These are phyloP conservation scores for Physcomitrium patens DNA, from an alignment of 225 moss, liverwort and hornwort genomes.

Conservation along the genomic window DNA sequence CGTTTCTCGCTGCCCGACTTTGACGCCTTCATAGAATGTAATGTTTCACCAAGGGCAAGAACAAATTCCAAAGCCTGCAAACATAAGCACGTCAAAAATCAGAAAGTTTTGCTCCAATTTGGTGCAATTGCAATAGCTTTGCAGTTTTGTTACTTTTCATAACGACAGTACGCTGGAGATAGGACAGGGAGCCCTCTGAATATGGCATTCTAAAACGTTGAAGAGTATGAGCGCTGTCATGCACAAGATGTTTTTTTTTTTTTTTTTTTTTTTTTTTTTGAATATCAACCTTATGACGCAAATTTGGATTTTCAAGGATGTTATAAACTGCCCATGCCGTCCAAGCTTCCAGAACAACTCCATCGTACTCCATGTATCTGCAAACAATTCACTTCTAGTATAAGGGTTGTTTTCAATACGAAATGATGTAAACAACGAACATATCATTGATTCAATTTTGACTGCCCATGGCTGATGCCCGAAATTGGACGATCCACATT, in stretches of 20 bases:
- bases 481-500: neutral
- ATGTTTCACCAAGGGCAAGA: conserved; percentile 62
- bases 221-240: neutral
- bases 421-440: conserved; percentile 8
- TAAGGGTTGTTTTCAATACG: conserved; percentile 17
- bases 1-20: conserved; percentile 37
- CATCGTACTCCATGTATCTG: conserved; percentile 87
- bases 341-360: conserved; percentile 93
- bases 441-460: neutral
- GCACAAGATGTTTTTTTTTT: neutral
- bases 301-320: conserved; percentile 65
- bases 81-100: neutral
- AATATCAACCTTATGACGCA: conserved; percentile 79
- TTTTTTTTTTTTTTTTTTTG: too few species aligned
- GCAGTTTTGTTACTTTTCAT: neutral
- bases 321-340: conserved; percentile 76
- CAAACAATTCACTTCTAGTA: conserved; percentile 17
- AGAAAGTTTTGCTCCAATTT: neutral
- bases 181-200: conserved; percentile 2
- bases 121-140: neutral
- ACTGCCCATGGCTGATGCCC: conserved; percentile 16
- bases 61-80: conserved; percentile 88
- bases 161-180: conserved; percentile 1
- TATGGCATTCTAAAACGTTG: neutral
- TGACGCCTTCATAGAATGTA: conserved; percentile 67